Conservation (phyloP, 768 basidiomycete genomes). For the Auricularia auricula-judae region DNA sequence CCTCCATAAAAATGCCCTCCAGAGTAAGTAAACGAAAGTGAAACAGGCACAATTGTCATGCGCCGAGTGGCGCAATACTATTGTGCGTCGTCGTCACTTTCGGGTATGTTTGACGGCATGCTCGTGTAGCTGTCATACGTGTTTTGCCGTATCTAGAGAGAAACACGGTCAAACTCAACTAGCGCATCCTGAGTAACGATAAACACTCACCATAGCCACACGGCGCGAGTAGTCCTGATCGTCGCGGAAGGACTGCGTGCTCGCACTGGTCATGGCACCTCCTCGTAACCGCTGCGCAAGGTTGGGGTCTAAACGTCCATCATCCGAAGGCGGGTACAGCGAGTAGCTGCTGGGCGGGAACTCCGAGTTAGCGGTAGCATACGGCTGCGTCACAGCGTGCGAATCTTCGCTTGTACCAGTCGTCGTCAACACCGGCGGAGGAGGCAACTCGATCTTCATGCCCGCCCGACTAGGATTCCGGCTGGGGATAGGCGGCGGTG, state of each 20-base stretch:
- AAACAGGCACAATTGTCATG: not conserved
- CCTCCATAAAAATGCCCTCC: not conserved
- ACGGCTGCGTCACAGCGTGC: not conserved
- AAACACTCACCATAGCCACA: not conserved
- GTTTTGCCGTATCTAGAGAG: not conserved
- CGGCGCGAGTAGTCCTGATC: constrained; percentile 1
- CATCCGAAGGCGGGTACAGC: not conserved
- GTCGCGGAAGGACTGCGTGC: not conserved
- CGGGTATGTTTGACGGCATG: not conserved
- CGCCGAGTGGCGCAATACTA: too few relatives aligned
- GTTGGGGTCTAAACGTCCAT: not conserved
- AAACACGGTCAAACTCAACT: not conserved
- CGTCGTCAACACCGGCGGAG: not conserved
- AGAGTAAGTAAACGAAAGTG: not conserved
- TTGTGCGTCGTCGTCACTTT: not conserved
- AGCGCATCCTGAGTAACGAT: not conserved
- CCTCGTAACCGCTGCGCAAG: not conserved
- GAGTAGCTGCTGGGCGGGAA: not conserved
- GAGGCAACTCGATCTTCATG: not conserved
- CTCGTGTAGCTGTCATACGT: not conserved
- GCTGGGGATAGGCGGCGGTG: not conserved
- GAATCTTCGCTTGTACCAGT: not conserved
- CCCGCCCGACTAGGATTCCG: not conserved
- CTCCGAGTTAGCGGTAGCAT: not conserved
- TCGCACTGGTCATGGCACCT: not conserved